Evolutionary conservation across 495 filamentous ascomycete genomes (phyloP), one percentile per base, ranked within the genome.

Genomic region (Trichodelitschia bisporula): DNA sequence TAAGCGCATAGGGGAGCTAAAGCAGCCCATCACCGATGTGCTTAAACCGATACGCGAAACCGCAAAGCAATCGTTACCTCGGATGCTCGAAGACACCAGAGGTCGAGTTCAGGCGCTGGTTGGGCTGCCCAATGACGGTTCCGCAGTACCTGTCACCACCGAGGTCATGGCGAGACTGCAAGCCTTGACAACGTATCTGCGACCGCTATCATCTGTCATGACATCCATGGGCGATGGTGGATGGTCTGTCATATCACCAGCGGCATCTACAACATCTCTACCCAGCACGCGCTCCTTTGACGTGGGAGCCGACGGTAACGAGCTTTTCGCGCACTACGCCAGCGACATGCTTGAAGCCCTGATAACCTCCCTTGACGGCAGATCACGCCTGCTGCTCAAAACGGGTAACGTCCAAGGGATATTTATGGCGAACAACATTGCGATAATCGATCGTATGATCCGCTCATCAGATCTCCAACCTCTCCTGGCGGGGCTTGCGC

Each of bases 221-320:
- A 70, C 84, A 10, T 86, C 80, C 2, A 54, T 99, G 3, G 86
- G 86, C 13, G 82, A 92, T 44, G 78, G 82, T 3, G 86, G 86
- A 30, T 99, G 86, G 86, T 68, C 65, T 4, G 47, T 44, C 1
- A n/a, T n/a, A n/a, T 47, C 57, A 0, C 40, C 57, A 13, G 47
- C 51, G 18, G 29, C 40, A 23, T 64, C 58, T 10, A 56, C 61
- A 13, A 57, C 75, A n/a, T 66, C 63, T 14, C 61, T 74, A 8
- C 71, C 77, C 5, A 19, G 5, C 15, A 72, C 70, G 20, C 48
- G 84, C 26, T 72, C 69, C 14, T 77, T 82, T 45, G 86, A 95
- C 43, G 72, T 93, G 21, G 72, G 77, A 13, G 83, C 89, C 8
- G 83, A 95, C 47, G 82, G 83, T 30, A 66, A 62, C 27, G 70